Evolutionary conservation across 306 rosid species (phyloP), one percentile per base, ranked within the genome.

Genomic region (Gastrolobium villosum): DNA sequence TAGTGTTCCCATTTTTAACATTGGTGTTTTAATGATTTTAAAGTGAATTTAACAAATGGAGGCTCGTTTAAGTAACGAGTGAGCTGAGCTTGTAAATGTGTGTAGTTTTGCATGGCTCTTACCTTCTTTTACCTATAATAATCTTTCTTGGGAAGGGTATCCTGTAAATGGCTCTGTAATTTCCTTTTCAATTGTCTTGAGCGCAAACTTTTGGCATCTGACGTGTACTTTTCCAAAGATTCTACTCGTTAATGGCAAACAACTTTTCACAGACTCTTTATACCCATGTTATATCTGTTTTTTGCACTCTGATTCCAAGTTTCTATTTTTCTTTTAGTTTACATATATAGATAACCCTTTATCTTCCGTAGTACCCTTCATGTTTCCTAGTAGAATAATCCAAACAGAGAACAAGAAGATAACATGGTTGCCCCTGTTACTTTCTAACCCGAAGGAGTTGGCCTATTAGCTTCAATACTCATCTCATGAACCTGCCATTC

Each of bases 41-140:
- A 75, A 52, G 30, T 63, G 79, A 83, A 55, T 28, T 72, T 84
- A 85, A 87, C 87, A 65, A 43, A 69, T 46, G 70, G 89, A 62
- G 57, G 54, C 62, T 46, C 41, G 40, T 78, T 70, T 68, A 49
- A 87, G 81, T 36, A 15, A 9, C 48, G 78, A 68, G 74, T 64
- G 60, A 64, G 53, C 67, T 55, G 40, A 26, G 39, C 61, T 65
- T 40, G 40, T 65, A 20, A 20, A 9, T 46, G 55, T 40, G 35
- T 4, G 1, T 6, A 15, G 70, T 32, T 32, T 32, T 5, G 71
- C 2, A 55, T 66, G 55, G 73, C 80, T 41, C 39, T 61, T 37
- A 20, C 70, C 39, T 55, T 66, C 49, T 66, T 67, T 66, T 82
- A 39, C 70, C 34, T 66, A 44, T 34, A 46, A 68, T 87, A 46